Base-by-base conservation (phyloP, 257 asterid species). In the Forsythia suspensa region DNA sequence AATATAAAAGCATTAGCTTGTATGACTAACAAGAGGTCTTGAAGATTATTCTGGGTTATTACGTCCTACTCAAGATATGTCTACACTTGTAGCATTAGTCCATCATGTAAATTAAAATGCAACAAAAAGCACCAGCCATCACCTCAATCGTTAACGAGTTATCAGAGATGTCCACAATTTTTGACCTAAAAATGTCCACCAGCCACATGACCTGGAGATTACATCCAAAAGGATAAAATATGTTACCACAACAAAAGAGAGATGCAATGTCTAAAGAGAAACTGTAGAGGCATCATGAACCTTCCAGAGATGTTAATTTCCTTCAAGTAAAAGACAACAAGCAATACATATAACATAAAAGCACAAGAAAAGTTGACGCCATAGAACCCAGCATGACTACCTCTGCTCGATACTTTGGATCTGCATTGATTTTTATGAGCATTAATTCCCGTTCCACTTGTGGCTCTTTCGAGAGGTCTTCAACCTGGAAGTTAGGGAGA, bases 381-480 rank as follows among this genome's bases (percentile, higher is more conserved):
- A 78, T 9, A 37, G 74, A 78, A 81, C 40, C 75, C 57, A 72
- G 71, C 44, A 78, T 68, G 76, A 79, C 70, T 74, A 93, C 97
- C 97, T 94, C 98, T 0, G 92, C 94, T 67, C 92, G 91, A 77
- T 85, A 61, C 76, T 79, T 72, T 63, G 97, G 99, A 81, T 95
- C 92, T 0, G 97, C 91, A 71, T 84, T 92, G 83, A 95, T 95
- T 87, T 95, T 95, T 80, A 95, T 91, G 44, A 95, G 97, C 97
- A 95, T 95, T 83, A 93, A 84, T 79, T 95, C 99, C 12, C 99
- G 93, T 86, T 95, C 99, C 76, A 95, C 99, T 84, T 93, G 99
- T 24, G 99, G 96, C 81, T 90, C 98, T 86, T 87, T 91, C 1
- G 99, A 95, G 70, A 95, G 86, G 83, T 95, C 98, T 76, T 83